Evolutionary conservation across 2,329 filamentous ascomycete genomes (phyloP).

Genomic region (Trichophyton simii): DNA sequence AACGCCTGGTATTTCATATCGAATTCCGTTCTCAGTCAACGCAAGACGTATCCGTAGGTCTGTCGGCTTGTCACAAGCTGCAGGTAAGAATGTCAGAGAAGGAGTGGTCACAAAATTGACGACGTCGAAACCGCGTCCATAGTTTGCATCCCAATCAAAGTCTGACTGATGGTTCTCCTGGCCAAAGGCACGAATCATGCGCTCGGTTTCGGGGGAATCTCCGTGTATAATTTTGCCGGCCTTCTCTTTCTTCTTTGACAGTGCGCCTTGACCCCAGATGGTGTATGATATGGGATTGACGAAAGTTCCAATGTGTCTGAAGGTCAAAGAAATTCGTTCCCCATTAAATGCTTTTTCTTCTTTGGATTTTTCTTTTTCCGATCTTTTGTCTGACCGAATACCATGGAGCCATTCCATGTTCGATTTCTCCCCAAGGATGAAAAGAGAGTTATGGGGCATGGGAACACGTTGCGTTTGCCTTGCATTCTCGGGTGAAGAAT

Average conservation of each 20-base stretch:
- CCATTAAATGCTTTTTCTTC: constrained; percentile 62
- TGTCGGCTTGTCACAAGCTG: constrained; percentile 21
- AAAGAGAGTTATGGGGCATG: constrained; percentile 81
- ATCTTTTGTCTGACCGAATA: constrained; percentile 78
- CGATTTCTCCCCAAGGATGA: constrained; percentile 65
- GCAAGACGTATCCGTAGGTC: constrained; percentile 29
- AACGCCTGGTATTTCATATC: constrained; percentile 19
- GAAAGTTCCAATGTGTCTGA: constrained; percentile 79
- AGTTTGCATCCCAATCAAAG: constrained; percentile 61
- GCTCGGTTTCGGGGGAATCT: constrained; percentile 47
- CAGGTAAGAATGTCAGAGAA: constrained; percentile 20
- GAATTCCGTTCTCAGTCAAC: constrained; percentile 29
- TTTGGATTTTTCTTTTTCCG: constrained; percentile 50
- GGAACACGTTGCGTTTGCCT: constrained; percentile 54
- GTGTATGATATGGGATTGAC: constrained; percentile 48
- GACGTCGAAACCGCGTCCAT: constrained; percentile 76
- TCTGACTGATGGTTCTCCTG: constrained; percentile 62
- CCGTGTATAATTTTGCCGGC: constrained; percentile 59
- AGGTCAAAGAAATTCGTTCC: constrained; percentile 81
- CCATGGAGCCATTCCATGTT: constrained; percentile 84
- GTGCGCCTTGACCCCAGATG: constrained; percentile 91
- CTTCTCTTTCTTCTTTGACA: constrained; percentile 47
- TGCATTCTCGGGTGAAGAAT: constrained; percentile 20
- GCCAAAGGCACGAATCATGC: constrained; percentile 67
- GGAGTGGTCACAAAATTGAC: constrained; percentile 35